These are phyloP conservation scores for Periconia sp. DNA, from an alignment of 2,329 filamentous ascomycete species.

Conservation along the genomic window DNA sequence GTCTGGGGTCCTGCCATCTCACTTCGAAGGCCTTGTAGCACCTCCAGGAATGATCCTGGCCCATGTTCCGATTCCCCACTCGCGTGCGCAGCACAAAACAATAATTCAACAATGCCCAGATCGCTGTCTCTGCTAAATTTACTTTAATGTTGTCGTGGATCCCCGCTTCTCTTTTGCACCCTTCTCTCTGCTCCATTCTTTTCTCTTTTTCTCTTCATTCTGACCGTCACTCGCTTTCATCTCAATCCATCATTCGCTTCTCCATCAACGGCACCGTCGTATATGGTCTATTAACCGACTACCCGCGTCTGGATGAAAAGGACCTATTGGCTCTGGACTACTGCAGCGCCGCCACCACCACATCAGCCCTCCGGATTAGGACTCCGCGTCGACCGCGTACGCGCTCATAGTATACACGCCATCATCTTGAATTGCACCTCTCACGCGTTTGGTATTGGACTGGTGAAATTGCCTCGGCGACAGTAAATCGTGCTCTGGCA, in stretches of 20 bases:
- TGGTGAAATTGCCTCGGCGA: conserved; percentile 21
- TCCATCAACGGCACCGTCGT: conserved; percentile 11
- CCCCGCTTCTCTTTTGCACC: conserved; percentile 29
- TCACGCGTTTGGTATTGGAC: conserved; percentile 33
- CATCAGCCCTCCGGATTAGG: conserved; percentile 22
- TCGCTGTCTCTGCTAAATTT: conserved; percentile 35
- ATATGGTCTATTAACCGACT: conserved; percentile 7
- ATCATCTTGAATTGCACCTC: conserved; percentile 32
- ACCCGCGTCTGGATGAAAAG: conserved; percentile 25
- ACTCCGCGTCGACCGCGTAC: conserved; percentile 21
- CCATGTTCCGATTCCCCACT: conserved; percentile 23
- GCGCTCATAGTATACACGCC: conserved; percentile 19
- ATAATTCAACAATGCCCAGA: conserved; percentile 28
- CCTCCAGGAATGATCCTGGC: conserved; percentile 28
- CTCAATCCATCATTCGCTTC: conserved; percentile 23
- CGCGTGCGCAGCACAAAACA: conserved; percentile 40
- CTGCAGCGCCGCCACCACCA: conserved; percentile 33
- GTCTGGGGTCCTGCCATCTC: conserved; percentile 28
- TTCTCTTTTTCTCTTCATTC: conserved; percentile 23
- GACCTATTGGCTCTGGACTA: conserved; percentile 23
- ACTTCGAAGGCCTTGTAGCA: conserved; percentile 30
- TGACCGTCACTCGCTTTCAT: conserved; percentile 20
- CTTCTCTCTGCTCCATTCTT: conserved; percentile 22
- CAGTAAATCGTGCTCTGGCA: conserved; percentile 29
- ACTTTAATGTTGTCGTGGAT: conserved; percentile 30